Conservation (phyloP, 108 stramenopile genomes). For the Epithemia pelagica region DNA sequence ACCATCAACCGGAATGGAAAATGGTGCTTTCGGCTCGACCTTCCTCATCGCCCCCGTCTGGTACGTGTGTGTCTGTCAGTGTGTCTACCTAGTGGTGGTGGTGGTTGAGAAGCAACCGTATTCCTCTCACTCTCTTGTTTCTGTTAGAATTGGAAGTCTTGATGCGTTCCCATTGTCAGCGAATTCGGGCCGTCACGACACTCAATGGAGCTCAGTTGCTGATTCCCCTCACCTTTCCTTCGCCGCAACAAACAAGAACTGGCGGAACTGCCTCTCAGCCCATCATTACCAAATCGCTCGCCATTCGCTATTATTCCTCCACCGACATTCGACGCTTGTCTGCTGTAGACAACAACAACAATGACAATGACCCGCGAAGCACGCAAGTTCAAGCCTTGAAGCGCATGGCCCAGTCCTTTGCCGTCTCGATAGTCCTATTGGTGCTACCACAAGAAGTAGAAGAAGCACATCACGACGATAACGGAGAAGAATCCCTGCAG, state of each 20-base stretch:
- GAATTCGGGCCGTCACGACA: conserved; percentile 6
- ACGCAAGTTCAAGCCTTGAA: conserved; percentile 5
- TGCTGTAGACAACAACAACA: neutral
- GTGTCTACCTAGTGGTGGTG: too few species aligned
- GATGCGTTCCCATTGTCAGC: conserved; percentile 16
- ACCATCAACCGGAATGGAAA: neutral
- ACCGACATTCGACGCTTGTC: neutral
- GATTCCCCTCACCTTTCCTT: conserved; percentile 7
- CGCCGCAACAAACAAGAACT: neutral
- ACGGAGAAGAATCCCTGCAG: neutral
- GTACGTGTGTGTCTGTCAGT: conserved; percentile 3
- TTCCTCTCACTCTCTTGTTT: neutral
- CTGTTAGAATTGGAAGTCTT: conserved; percentile 12
- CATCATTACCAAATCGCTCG: neutral
- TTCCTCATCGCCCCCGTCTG: conserved; percentile 6
- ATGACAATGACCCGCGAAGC: neutral
- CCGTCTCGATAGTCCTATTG: conserved; percentile 7
- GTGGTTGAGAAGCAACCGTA: too few species aligned
- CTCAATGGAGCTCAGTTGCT: conserved; percentile 18
- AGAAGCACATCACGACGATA: neutral
- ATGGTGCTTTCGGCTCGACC: conserved; percentile 11
- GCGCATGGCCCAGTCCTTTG: neutral
- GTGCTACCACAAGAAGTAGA: conserved; percentile 1
- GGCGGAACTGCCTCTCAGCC: neutral
- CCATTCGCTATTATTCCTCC: neutral